Evolutionary conservation across 2,329 filamentous ascomycete genomes (phyloP).

Genomic region (Fusarium odoratissimum): DNA sequence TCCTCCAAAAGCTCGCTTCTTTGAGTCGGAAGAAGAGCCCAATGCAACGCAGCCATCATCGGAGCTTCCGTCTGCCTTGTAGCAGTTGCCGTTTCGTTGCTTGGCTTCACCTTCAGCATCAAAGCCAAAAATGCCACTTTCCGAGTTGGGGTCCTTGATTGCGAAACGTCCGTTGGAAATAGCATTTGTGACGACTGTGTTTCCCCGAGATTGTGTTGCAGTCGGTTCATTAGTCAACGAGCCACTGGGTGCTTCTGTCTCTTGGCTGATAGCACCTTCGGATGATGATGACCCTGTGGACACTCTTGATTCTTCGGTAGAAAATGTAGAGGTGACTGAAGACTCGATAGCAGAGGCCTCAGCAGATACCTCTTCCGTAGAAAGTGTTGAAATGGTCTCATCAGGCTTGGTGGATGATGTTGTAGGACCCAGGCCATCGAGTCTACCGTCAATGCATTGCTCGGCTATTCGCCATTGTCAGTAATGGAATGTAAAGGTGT

Average conservation of each 20-base stretch:
- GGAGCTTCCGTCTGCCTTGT: background rate
- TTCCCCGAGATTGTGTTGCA: background rate
- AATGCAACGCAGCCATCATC: background rate
- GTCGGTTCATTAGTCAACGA: background rate
- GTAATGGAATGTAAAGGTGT: too few relatives aligned
- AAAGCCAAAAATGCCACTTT: background rate
- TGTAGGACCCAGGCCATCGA: background rate
- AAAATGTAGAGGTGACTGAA: background rate
- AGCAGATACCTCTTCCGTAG: background rate
- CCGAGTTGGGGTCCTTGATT: background rate
- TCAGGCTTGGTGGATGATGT: background rate
- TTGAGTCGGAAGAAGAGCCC: background rate
- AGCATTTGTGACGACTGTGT: background rate
- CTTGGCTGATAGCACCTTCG: background rate
- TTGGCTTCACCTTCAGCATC: background rate
- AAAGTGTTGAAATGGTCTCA: background rate
- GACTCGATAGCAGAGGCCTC: background rate
- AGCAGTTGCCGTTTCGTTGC: background rate
- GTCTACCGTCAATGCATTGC: background rate
- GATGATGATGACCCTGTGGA: background rate
- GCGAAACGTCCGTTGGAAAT: background rate
- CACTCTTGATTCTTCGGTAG: rapidly evolving
- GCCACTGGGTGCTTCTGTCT: background rate
- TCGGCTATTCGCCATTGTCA: background rate
- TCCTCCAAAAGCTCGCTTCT: background rate